Evolutionary conservation across 1,284 basidiomycete species (phyloP), one percentile per base, ranked within the genome.

Genomic region (Cryptococcus hybrid): DNA sequence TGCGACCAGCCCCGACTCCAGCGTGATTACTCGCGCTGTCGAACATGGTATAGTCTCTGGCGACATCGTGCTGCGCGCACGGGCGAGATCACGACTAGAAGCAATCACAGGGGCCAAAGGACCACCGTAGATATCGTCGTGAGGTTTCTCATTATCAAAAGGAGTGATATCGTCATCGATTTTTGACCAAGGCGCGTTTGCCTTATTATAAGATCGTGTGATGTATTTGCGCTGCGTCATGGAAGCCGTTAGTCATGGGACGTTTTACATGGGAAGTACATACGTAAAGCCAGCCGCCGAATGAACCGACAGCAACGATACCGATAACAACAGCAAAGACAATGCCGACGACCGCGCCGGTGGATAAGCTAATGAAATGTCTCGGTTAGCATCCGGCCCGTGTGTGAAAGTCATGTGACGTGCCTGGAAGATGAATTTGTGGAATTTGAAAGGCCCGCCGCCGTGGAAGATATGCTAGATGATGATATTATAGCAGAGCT

Each of bases 151-250:
- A 13, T 7, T 13, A 2, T 64, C 67, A 65, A 65, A 76, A 4
- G 74, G 74, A 9, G 71, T 72, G 47, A 76, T 58, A 56, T 76
- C 70, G 54, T 75, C 71, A 54, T 69, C 67, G 47, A 76, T 67
- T 60, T 69, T 67, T 42, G 64, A 47, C 74, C 74, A 76, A 7
- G 69, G 62, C 9, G 60, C 47, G 43, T 64, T 56, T 9, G n/a
- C 6, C n/a, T 43, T 47, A n/a, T 58, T 54, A 54, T 69, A 68
- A 3, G 63, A 61, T 30, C 68, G 56, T 8, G 55, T 43, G 35
- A 58, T 48, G 55, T 61, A 62, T 59, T 72, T 72, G 51, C 70
- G 68, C 59, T 64, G 46, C 30, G 38, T 51, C 35, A 47, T 30
- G 3, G 15, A 34, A 24, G 42, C 24, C n/a, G 50, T 57, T 11